Base-by-base conservation (phyloP, 169 alveolate species). In the Plasmodium coatneyi region DNA sequence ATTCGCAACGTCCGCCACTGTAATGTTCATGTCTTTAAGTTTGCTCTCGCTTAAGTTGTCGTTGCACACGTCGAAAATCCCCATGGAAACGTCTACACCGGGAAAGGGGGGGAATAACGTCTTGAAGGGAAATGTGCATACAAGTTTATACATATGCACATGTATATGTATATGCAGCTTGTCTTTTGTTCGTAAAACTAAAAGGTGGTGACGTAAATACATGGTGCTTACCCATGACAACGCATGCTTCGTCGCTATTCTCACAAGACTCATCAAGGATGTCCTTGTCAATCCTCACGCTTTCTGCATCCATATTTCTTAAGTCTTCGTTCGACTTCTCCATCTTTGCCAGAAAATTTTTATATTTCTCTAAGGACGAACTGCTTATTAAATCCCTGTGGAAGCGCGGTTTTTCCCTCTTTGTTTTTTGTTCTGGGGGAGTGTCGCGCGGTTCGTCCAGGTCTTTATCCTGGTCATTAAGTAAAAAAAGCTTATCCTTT, bases 251-350 rank as follows among this genome's bases (percentile, higher is more conserved):
- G 71, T 72, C 74, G 54, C 52, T 56, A 80, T 89, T 72, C 10
- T 89, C 83, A 60, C 39, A 19, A 22, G 89, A 49, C 3, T 80
- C 79, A 66, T 80, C 76, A 80, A 89, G 82, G 5, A 89, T 89
- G 82, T 89, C 91, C 56, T 72, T 78, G 54, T 89, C 94, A 6
- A 89, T 72, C 82, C 43, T 56, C 52, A 78, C 83, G 43, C 90
- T 80, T 25, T 89, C 91, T 89, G 19, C 41, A 89, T 89, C 83
- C 90, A 41, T 89, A 80, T 16, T 89, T 32, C 82, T 66, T 79
- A 89, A 54, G 39, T 89, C 78, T 80, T 89, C 76, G 71, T 89
- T 89, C 79, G 94, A 89, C 60, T 89, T 89, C 82, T 89, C 83
- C 28, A 89, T 80, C 82, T 89, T 70, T 25, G 81, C 25, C 43